Percentiles rank a stretch among this genome's conserved stretches.
Evolutionary conservation across 805 yeast species (phyloP).

Genomic region (Hanseniaspora lindneri): DNA sequence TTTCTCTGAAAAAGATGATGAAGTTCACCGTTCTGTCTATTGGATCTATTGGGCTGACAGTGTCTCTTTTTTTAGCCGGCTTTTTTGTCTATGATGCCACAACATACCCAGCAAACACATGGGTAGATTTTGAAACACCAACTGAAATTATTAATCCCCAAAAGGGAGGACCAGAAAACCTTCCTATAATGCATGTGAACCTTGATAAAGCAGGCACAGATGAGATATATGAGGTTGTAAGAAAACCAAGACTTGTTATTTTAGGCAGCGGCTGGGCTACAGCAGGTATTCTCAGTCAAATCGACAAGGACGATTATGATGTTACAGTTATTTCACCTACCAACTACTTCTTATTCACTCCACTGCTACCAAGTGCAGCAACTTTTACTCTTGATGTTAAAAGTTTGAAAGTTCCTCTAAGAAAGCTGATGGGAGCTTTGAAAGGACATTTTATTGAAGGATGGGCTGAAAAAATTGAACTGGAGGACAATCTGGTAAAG

Average conservation of each 20-base stretch:
- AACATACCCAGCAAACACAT: slow-evolving; percentile 41
- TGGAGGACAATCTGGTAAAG: slow-evolving; percentile 45
- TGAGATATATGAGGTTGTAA: slow-evolving; percentile 23
- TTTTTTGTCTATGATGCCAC: slow-evolving; percentile 57
- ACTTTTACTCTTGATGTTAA: slow-evolving; percentile 59
- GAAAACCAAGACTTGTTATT: slow-evolving; percentile 46
- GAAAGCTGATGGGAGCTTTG: slow-evolving; percentile 41
- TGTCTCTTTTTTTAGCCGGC: slow-evolving; percentile 33
- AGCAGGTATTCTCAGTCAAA: slow-evolving; percentile 42
- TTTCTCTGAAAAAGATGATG: slow-evolving; percentile 28
- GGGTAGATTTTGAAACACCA: slow-evolving; percentile 40
- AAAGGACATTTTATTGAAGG: slow-evolving; percentile 56
- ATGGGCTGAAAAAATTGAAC: slow-evolving; percentile 46
- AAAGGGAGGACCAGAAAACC: slow-evolving; percentile 58
- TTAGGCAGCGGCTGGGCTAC: slow-evolving; percentile 67
- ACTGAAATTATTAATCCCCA: slow-evolving; percentile 43
- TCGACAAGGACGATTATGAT: slow-evolving; percentile 46
- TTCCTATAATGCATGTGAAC: slow-evolving; percentile 46
- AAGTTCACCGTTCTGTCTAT: slow-evolving; percentile 25
- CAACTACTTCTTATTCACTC: slow-evolving; percentile 58
- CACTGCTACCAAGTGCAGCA: slow-evolving; percentile 57
- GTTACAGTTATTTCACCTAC: slow-evolving; percentile 59
- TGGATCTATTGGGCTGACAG: slow-evolving; percentile 36
- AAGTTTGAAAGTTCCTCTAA: slow-evolving; percentile 51
- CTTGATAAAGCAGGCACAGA: slow-evolving; percentile 39